Base-by-base conservation (phyloP, 768 basidiomycete genomes). In the Phylloporus scabripes region DNA sequence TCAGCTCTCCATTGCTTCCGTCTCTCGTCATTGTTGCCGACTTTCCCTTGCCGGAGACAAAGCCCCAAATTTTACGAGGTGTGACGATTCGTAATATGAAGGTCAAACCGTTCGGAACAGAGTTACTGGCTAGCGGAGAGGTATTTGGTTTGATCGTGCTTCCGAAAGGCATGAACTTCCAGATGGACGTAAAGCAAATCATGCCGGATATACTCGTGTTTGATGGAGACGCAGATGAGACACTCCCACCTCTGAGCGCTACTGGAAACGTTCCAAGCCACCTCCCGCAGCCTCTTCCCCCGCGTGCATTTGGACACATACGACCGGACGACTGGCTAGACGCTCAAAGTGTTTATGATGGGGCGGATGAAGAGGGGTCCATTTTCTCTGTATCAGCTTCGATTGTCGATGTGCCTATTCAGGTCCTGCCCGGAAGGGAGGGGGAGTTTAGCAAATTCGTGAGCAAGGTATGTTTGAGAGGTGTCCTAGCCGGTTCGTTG, bases 21-120 rank as follows among this genome's bases (percentile, higher is more conserved):
- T 71, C 63, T 31, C 59, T 83, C 23, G 55, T 80, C 9, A 59
- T 75, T 23, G 51, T 66, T 41, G 70, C 78, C 15, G 64, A 70
- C 1, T 91, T 92, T 58, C 90, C 89, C 3, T 76, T 78, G 1
- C 85, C 84, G 1, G 63, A 72, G 40, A 80, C 81, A 5, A 75
- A 73, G 21, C 88, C 90, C 1, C 71, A 77, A 23, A 69, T 92
- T 31, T 72, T 92, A 12, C 78, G 78, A 11, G 72, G 87, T 54
- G 82, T 92, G 37, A 85, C 85, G 3, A 83, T 92, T 51, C 74
- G 73, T 37, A 75, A 86, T 59, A 91, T 92, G 89, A 79, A 77
- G 57, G 74, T 91, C 49, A 79, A 73, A 51, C 74, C 84, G 0
- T 37, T 54, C 6, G 73, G 73, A 38, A 58, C 56, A 11, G 61